Base-by-base conservation (phyloP, 768 basidiomycete species). In the Nevesoporus exiguus region DNA sequence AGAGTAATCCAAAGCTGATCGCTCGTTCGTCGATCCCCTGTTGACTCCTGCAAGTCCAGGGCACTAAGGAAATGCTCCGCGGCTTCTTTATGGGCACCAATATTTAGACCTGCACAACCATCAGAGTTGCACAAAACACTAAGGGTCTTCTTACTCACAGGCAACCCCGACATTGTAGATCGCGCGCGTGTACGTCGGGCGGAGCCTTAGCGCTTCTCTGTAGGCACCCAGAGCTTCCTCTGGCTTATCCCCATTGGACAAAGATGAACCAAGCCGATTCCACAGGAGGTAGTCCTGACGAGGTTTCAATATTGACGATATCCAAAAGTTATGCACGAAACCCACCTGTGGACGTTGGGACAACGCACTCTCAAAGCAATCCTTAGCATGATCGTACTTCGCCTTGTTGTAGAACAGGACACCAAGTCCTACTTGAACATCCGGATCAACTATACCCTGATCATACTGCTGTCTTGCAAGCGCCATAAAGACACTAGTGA, bases 131-230 rank as follows among this genome's bases (percentile, higher is more conserved):
- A 53, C 45, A 25, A 43, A 24, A 54, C 49, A 44, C 37, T 37
- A 25, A 19, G 8, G 15, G 5, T 48, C 49, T 8, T 41, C 27
- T n/a, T 4, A 82, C 91, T 62, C 65, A 94, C 94, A 99, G 21
- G 95, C 94, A 25, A 99, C 97, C 41, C 95, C 97, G 33, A 99
- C 91, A 64, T 99, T 99, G 67, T 96, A 98, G 22, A 98, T 91
- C 10, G 95, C 97, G 11, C 97, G 85, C 1, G 97, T 98, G 69
- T 97, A 99, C 0, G 93, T 95, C 25, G 97, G 97, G 36, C 93
- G 83, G 44, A 98, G 74, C 63, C 84, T 86, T 24, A 99, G 78
- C 0, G 97, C 97, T 68, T 94, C 85, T 55, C 90, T 80, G 68
- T 99, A 97, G 14, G 88, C 90, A 15, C 88, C 88, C 9, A 93